These are phyloP conservation scores for Dipodascopsis uninucleata DNA, from an alignment of 805 yeast species.

Conservation along the genomic window DNA sequence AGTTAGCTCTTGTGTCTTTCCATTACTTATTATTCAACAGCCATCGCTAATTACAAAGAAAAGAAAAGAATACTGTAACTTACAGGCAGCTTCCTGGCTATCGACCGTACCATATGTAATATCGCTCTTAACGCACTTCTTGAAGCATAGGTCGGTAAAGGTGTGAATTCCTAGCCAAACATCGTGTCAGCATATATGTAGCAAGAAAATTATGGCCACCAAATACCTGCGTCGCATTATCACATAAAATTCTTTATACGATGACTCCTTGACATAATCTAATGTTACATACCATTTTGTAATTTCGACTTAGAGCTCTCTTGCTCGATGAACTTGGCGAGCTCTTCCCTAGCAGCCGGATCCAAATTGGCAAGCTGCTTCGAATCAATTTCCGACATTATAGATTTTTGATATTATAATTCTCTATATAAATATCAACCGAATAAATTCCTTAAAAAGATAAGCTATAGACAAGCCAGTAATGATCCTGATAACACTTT, in stretches of 20 bases:
- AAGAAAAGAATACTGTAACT: too few relatives aligned
- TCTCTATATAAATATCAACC: too few relatives aligned
- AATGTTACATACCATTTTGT: slow-evolving; percentile 49
- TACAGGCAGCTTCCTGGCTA: slow-evolving; percentile 62
- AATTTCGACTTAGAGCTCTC: slow-evolving; percentile 86
- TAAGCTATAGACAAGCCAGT: too few relatives aligned
- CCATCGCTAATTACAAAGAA: neutral
- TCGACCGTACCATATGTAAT: slow-evolving; percentile 44
- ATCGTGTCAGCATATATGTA: neutral
- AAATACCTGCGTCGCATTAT: neutral
- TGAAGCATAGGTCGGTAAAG: slow-evolving; percentile 88
- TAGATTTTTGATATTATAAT: too few relatives aligned
- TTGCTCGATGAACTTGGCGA: slow-evolving; percentile 68
- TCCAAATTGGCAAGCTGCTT: slow-evolving; percentile 55
- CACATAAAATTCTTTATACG: slow-evolving; percentile 1
- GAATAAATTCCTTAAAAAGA: too few relatives aligned
- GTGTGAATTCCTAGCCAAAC: slow-evolving; percentile 58
- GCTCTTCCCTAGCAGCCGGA: slow-evolving; percentile 67
- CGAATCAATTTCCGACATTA: too few relatives aligned
- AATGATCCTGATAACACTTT: too few relatives aligned
- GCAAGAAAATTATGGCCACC: neutral
- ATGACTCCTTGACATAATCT: too few relatives aligned
- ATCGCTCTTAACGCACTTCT: slow-evolving; percentile 61
- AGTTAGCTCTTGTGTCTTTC: neutral
- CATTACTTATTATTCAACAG: neutral